phyloP scores from a whole-genome alignment of 2,329 filamentous ascomycete genomes.

The Aspergillus neotritici region DNA sequence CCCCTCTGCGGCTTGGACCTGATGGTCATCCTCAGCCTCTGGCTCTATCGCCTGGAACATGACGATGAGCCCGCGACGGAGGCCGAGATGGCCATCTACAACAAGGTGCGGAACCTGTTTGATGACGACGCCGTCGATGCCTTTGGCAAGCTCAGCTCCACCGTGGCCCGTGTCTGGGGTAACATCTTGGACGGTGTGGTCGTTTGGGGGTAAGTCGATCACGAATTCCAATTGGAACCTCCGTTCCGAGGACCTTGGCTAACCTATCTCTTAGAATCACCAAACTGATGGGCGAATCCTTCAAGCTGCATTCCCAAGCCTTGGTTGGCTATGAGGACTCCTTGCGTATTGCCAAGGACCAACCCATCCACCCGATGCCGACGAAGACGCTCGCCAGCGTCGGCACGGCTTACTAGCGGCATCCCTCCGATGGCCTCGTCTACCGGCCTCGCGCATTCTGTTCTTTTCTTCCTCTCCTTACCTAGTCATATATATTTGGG shows the following conservation, averaged over 20 bases:
- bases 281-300: slow-evolving; percentile 95
- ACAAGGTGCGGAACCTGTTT: slow-evolving; percentile 75
- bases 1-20: slow-evolving; percentile 93
- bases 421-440: slow-evolving; percentile 8
- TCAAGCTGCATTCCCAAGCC: slow-evolving; percentile 93
- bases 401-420: slow-evolving; percentile 37
- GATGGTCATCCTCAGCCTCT: slow-evolving; percentile 95
- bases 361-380: slow-evolving; percentile 39
- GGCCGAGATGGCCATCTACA: slow-evolving; percentile 40
- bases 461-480: slow-evolving; percentile 31
- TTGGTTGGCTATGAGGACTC: slow-evolving; percentile 86
- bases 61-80: slow-evolving; percentile 70
- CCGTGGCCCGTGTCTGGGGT: slow-evolving; percentile 90
- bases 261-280: slow-evolving; percentile 43
- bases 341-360: slow-evolving; percentile 35
- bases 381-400: slow-evolving; percentile 41
- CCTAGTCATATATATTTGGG: slow-evolving; percentile 36
- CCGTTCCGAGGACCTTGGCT: slow-evolving; percentile 26
- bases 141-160: slow-evolving; percentile 86
- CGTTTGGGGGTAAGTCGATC: slow-evolving; percentile 86
- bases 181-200: slow-evolving; percentile 98
- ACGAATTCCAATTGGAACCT: slow-evolving; percentile 3
- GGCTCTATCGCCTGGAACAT: slow-evolving; percentile 98
- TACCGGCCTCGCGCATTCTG: slow-evolving; percentile 19
- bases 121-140: slow-evolving; percentile 83